Evolutionary conservation across 139 green algal species (phyloP), one percentile per base, ranked within the genome.

Genomic region (Microglena sp.): DNA sequence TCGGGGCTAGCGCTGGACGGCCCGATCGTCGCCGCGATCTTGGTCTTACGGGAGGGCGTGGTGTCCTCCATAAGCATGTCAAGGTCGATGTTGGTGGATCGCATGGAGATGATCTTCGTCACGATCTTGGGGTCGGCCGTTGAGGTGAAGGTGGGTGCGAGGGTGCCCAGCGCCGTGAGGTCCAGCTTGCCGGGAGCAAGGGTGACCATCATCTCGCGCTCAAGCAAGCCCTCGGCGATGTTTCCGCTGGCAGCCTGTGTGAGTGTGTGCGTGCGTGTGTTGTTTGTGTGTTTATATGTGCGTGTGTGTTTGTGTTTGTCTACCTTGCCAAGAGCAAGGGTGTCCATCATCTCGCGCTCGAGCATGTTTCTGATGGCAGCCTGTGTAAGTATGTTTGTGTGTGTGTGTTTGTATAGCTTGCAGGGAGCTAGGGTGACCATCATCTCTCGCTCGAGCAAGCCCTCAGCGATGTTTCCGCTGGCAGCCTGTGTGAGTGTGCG

Each of bases 21-120:
- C n/a, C 84, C 84, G 8, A 90, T 58, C 1, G 74, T 80, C 44
- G 62, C 82, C 27, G 85, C 72, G 30, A 92, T 74, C 70, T 91
- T 89, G 45, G 86, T 91, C 55, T 83, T 81, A 32, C 76, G 73
- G 26, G 62, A 55, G 0, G 69, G 60, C 32, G 54, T 59, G 55
- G 50, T 57, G 46, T 32, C 53, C 24, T 55, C n/a, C 0, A 69
- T 67, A 4, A 85, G 59, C 75, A 85, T 80, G 59, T 70, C 43
- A n/a, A 79, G 58, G 54, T 80, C 57, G 35, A 83, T 83, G n/a
- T 72, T 60, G 5, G 76, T 83, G 29, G 76, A 76, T 27, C 77
- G 56, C 53, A 84, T 67, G 0, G 71, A 76, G 26, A 84, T 68
- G 24, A 70, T 81, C 74, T 85, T 85, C 45, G 64, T 35, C 11